phyloP scores from a whole-genome alignment of 192 early-diverging fungal genomes.

The Gonapodya prolifera region DNA sequence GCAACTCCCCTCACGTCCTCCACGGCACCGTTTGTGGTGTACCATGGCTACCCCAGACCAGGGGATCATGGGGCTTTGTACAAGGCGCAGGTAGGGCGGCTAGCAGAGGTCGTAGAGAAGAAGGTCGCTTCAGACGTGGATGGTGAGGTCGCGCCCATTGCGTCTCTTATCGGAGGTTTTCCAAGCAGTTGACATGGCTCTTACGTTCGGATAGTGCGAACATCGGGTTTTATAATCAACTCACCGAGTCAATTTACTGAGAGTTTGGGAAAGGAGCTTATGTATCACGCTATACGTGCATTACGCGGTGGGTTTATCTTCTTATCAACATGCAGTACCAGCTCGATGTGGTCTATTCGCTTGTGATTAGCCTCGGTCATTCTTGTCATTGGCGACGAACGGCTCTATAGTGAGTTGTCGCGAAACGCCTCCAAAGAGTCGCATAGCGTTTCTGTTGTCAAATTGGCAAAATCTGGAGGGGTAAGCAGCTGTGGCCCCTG shows the following conservation, averaged over 20 bases:
- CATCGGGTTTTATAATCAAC: slow-evolving; percentile 74
- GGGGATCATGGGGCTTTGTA: slow-evolving; percentile 73
- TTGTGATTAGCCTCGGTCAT: slow-evolving; percentile 55
- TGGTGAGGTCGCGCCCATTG: too few species aligned
- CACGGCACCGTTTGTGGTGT: slow-evolving; percentile 71
- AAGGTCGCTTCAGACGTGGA: slow-evolving; percentile 51
- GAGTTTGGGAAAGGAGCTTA: slow-evolving; percentile 52
- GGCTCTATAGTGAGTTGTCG: slow-evolving; percentile 73
- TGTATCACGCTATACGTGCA: slow-evolving; percentile 55
- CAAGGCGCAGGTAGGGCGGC: slow-evolving; percentile 39
- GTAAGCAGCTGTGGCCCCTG: too few species aligned
- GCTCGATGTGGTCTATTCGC: background rate
- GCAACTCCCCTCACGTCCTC: slow-evolving; percentile 54
- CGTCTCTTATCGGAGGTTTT: too few species aligned
- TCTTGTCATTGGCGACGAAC: slow-evolving; percentile 83
- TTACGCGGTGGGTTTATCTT: slow-evolving; percentile 40
- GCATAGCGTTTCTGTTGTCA: slow-evolving; percentile 52
- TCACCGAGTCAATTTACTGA: slow-evolving; percentile 74
- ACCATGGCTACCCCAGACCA: slow-evolving; percentile 73
- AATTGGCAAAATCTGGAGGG: slow-evolving; percentile 86
- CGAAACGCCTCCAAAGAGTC: slow-evolving; percentile 30
- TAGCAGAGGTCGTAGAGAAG: slow-evolving; percentile 48
- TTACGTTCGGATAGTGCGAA: slow-evolving; percentile 25
- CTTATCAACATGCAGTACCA: background rate
- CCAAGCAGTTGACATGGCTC: background rate